Evolutionary conservation across 164 flowering plant species (phyloP).

Genomic region (Chimonanthus salicifolius): DNA sequence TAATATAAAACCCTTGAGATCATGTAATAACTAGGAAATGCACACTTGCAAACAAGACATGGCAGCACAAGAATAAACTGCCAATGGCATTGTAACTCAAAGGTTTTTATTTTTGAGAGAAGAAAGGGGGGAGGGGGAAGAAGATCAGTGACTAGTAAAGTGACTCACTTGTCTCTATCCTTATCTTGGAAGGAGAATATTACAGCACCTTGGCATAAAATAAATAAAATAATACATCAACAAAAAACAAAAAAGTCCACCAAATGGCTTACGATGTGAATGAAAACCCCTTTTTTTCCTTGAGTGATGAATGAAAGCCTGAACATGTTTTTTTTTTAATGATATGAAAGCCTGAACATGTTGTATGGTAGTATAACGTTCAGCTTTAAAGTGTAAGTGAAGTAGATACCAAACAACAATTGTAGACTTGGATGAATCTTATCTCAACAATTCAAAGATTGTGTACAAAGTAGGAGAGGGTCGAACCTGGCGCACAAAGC

Average conservation of each 20-base stretch:
- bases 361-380: neutral
- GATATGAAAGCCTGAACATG: too few relatives aligned
- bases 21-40: neutral
- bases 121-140: too few relatives aligned
- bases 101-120: too few relatives aligned
- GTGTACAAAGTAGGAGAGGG: neutral
- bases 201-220: neutral
- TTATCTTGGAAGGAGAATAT: neutral
- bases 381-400: neutral
- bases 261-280: neutral
- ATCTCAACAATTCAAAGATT: neutral
- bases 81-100: neutral
- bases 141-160: too few relatives aligned
- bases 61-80: too few relatives aligned
- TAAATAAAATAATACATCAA: neutral
- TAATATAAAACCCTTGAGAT: neutral
- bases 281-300: too few relatives aligned
- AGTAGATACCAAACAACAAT: neutral
- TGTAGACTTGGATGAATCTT: neutral
- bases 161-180: neutral
- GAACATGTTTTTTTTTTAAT: too few relatives aligned
- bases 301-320: too few relatives aligned
- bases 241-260: neutral
- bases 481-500: slow-evolving; percentile 82
- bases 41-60: neutral